Evolutionary conservation across 2,329 filamentous ascomycete species (phyloP).

Genomic region (Paraphoma chrysanthemicola): DNA sequence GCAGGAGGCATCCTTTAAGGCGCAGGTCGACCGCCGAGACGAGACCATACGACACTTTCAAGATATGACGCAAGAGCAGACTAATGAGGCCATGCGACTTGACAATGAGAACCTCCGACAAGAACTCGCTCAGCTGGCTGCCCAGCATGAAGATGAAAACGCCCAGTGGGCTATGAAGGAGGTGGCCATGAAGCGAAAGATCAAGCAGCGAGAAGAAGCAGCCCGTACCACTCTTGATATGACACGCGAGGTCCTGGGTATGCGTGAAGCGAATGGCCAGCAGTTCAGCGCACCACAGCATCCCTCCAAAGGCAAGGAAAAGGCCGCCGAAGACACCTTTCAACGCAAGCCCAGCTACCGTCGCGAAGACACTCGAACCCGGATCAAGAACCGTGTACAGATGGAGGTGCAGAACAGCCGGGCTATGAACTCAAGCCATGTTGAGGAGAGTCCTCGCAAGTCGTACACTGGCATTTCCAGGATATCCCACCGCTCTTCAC

Average conservation of each 20-base stretch:
- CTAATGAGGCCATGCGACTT: constrained; percentile 47
- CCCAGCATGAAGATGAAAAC: constrained; percentile 43
- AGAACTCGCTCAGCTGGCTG: constrained; percentile 45
- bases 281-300: neutral
- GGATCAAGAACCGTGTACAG: constrained; percentile 42
- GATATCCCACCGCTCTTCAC: constrained; percentile 16
- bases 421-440: constrained; percentile 16
- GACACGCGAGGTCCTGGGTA: constrained; percentile 39
- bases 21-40: constrained; percentile 43
- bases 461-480: constrained; percentile 32
- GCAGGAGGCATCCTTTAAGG: constrained; percentile 41
- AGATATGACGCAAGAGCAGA: constrained; percentile 45
- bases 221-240: constrained; percentile 35
- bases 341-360: constrained; percentile 38
- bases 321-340: constrained; percentile 20
- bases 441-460: constrained; percentile 31
- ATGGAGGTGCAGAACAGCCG: constrained; percentile 45
- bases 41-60: constrained; percentile 49
- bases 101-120: constrained; percentile 51
- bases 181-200: constrained; percentile 40
- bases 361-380: constrained; percentile 42
- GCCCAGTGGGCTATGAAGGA: constrained; percentile 43
- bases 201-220: constrained; percentile 37
- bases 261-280: constrained; percentile 35
- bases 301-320: constrained; percentile 21